Evolutionary conservation across 1,284 basidiomycete genomes (phyloP).

Genomic region (Cutaneotrichosporon spelunceum): DNA sequence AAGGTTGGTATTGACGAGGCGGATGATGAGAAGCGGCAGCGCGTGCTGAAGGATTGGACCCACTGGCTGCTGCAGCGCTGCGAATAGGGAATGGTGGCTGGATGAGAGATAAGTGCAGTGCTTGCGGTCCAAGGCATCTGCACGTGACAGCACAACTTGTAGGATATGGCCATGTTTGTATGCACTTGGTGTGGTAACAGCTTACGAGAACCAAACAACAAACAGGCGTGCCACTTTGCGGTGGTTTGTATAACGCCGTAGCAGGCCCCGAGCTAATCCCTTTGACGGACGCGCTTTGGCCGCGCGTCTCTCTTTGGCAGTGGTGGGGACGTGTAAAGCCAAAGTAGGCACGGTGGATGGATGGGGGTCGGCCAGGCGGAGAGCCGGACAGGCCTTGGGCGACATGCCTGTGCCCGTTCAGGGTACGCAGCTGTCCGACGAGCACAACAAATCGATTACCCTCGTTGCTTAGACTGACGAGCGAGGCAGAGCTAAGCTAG

Average conservation of each 20-base stretch:
- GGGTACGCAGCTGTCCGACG: neutral
- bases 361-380: neutral
- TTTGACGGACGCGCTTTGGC: slow-evolving; percentile 6
- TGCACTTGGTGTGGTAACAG: neutral
- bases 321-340: neutral
- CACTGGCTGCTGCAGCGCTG: slow-evolving; percentile 47
- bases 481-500: no score
- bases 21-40: slow-evolving; percentile 51
- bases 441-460: neutral
- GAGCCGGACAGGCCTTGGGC: neutral
- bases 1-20: slow-evolving; percentile 50
- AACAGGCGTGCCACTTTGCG: neutral
- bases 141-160: no score
- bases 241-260: neutral
- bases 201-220: neutral
- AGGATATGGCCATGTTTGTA: neutral
- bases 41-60: slow-evolving; percentile 50
- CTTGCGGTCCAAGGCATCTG: neutral
- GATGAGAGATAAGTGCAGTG: neutral
- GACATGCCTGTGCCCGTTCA: neutral
- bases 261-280: neutral
- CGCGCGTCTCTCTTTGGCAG: slow-evolving; percentile 2
- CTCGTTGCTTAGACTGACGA: neutral
- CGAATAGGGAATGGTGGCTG: slow-evolving; percentile 11
- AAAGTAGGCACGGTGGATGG: neutral